Evolutionary conservation across 129 eudicot genomes (phyloP), one percentile per base, ranked within the genome.

Genomic region (Ambrosia trifida): DNA sequence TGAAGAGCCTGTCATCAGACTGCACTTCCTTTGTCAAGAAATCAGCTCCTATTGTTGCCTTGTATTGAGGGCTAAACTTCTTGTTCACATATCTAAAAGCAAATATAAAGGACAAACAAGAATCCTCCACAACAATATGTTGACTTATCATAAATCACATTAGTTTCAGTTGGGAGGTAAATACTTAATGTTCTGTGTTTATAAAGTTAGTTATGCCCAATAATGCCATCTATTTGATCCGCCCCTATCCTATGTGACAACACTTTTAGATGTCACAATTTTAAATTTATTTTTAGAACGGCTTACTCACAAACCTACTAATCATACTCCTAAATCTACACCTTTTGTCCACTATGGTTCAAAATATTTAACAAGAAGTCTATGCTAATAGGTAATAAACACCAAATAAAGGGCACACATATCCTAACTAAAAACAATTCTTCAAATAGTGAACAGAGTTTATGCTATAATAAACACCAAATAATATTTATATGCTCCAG

Each of bases 11-110:
- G 54, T 93, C 98, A 72, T 93, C 98, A 76, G 90, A 93, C 72
- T 93, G 92, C 73, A 93, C 96, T 79, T 93, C 98, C 81, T 93
- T 93, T 12, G 98, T 93, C 92, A 93, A 79, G 89, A 93, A 93
- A 87, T 93, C 98, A 11, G 98, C 98, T 54, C 98, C 98, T 43
- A 93, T 93, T 3, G 98, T 93, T 2, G 98, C 98, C 91, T 93
- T 93, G 89, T 93, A 93, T 33, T 93, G 98, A 82, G 83, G 87
- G 85, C 96, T 93, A 72, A 93, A 93, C 87, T 93, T 93, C 86
- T 87, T 93, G 82, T 89, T 89, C 8, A 93, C 98, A 69, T 93
- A 93, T 87, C 98, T 93, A 76, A 61, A 30, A 64, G 64, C 66
- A 5, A 41, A 72, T 2, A 50, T 69, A 73, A 36, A 89, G 85